Conservation (phyloP, 2,329 filamentous ascomycete genomes). For the Aquanectria penicillioides region DNA sequence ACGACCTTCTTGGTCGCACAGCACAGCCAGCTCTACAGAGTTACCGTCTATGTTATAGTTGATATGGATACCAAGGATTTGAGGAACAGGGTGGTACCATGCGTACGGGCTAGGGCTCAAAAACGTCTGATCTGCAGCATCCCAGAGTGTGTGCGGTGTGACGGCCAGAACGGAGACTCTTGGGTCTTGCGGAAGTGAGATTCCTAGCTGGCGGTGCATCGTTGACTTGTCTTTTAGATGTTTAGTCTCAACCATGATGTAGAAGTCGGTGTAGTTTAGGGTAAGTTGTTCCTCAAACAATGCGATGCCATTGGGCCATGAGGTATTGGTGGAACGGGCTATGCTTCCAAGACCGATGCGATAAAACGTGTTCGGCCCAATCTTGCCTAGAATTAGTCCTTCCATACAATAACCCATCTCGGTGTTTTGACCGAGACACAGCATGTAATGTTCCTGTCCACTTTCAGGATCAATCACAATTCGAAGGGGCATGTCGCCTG, state of each 20-base stretch:
- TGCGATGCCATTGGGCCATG: neutral
- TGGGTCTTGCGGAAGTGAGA: neutral
- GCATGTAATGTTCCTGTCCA: neutral
- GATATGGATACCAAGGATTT: neutral
- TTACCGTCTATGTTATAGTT: neutral
- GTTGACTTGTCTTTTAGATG: neutral
- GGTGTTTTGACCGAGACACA: neutral
- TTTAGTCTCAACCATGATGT: neutral
- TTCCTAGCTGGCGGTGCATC: neutral
- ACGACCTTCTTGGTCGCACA: neutral
- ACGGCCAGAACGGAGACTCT: neutral
- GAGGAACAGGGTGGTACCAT: conserved; percentile 1
- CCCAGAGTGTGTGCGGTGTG: conserved; percentile 1
- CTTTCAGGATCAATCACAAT: neutral
- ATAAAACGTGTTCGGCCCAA: neutral
- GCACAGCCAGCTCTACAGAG: neutral
- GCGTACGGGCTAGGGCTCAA: neutral
- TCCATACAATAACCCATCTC: neutral
- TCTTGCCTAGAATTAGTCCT: neutral
- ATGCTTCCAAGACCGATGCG: neutral
- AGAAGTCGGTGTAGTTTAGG: neutral
- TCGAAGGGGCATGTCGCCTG: conserved; percentile 3
- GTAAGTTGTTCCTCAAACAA: neutral
- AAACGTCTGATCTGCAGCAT: neutral
- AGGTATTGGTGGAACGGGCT: neutral